Conservation (phyloP, 2,329 filamentous ascomycete genomes). For the Apiospora kogelbergensis region DNA sequence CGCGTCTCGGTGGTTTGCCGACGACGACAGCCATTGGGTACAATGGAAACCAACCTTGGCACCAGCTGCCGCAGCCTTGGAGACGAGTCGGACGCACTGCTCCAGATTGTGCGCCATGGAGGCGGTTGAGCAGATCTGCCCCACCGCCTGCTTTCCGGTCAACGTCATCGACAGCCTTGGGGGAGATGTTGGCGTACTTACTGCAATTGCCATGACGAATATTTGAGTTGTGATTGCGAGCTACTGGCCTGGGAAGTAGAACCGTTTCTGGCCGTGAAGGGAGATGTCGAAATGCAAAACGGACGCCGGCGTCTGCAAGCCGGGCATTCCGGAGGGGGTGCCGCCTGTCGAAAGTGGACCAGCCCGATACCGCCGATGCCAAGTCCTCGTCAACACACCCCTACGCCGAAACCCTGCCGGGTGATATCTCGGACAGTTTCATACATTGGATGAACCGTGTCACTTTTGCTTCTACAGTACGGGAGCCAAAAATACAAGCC, state of each 20-base stretch:
- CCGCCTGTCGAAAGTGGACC: background rate
- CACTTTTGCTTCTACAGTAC: background rate
- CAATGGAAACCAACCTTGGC: constrained; percentile 61
- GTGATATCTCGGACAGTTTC: background rate
- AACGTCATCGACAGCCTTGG: background rate
- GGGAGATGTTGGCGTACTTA: background rate
- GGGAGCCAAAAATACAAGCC: background rate
- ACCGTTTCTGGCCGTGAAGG: background rate
- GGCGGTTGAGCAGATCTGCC: constrained; percentile 84
- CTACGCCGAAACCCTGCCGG: background rate
- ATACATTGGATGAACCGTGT: background rate
- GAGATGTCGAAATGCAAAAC: background rate
- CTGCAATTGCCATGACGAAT: constrained; percentile 5
- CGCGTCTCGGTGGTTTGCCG: no score
- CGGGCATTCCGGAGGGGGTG: background rate
- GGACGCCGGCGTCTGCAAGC: background rate
- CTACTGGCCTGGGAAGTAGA: background rate
- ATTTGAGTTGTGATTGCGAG: no score
- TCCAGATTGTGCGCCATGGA: constrained; percentile 76
- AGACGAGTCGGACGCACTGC: constrained; percentile 72
- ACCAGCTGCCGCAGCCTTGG: constrained; percentile 71
- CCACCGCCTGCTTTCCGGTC: constrained; percentile 64
- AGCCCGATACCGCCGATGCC: background rate
- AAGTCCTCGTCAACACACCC: background rate
- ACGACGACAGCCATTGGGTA: background rate